These are phyloP conservation scores for Penicillium tannophilum DNA, from an alignment of 495 filamentous ascomycete species.

Conservation along the genomic window DNA sequence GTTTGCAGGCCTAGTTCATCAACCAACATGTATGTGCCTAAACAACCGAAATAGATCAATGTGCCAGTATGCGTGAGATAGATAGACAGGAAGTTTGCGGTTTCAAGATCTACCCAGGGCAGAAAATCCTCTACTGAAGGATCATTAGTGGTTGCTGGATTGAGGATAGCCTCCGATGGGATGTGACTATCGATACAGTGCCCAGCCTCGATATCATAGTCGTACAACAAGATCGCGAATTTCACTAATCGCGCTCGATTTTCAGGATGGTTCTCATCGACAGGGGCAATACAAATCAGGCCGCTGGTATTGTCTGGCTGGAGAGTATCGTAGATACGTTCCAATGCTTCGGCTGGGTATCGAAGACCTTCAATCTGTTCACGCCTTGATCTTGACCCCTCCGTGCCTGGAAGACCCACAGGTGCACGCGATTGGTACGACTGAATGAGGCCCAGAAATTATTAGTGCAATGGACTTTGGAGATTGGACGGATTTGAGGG, in stretches of 20 bases:
- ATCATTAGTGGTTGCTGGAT: constrained; percentile 8
- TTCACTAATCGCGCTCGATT: constrained; percentile 11
- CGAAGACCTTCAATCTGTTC: constrained; percentile 5
- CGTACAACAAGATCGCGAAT: constrained; percentile 8
- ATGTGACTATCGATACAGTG: constrained; percentile 4
- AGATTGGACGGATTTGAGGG: constrained; percentile 2
- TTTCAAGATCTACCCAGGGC: constrained; percentile 4
- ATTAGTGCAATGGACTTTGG: constrained; percentile 6
- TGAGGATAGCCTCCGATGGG: constrained; percentile 5
- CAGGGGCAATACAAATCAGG: constrained; percentile 6
- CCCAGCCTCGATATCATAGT: constrained; percentile 10
- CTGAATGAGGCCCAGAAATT: neutral
- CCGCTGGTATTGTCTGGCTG: neutral
- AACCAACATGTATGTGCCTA: constrained; percentile 7
- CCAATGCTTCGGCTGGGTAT: constrained; percentile 9
- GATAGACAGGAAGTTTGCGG: constrained; percentile 5
- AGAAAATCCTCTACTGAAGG: constrained; percentile 9
- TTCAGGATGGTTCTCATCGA: constrained; percentile 4
- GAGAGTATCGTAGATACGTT: constrained; percentile 7
- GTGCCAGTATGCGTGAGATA: constrained; percentile 9
- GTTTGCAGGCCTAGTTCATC: constrained; percentile 7
- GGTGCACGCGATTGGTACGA: constrained; percentile 9
- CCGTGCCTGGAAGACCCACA: constrained; percentile 10
- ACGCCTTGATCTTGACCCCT: constrained; percentile 4
- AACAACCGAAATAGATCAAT: neutral